These are phyloP conservation scores for Camelina laxa DNA, from an alignment of 345 rosid genomes.

Conservation along the genomic window DNA sequence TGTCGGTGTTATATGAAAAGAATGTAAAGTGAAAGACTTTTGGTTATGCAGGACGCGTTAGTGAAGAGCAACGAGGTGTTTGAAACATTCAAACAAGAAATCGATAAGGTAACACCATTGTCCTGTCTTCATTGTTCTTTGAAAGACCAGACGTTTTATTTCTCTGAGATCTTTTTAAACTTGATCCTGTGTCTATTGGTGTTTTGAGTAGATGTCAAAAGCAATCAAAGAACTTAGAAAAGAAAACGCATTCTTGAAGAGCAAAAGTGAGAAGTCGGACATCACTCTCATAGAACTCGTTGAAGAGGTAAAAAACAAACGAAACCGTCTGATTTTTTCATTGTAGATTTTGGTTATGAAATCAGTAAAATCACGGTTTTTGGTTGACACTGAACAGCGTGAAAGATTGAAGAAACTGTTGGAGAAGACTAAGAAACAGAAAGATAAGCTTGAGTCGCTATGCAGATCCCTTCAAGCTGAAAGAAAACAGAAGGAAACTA, in stretches of 20 bases:
- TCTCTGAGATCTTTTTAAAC: not conserved
- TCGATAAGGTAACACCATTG: constrained; percentile 68
- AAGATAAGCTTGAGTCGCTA: constrained; percentile 84
- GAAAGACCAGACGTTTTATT: not conserved
- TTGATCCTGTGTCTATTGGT: not conserved
- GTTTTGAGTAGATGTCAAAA: constrained; percentile 73
- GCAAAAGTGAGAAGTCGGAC: constrained; percentile 85
- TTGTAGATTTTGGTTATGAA: not conserved
- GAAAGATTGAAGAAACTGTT: constrained; percentile 75
- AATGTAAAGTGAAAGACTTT: not conserved
- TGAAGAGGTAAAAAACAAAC: constrained; percentile 66
- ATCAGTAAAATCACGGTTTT: not conserved
- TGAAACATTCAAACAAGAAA: constrained; percentile 92
- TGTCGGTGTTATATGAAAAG: not conserved
- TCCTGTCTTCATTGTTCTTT: constrained; percentile 1
- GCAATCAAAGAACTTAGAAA: constrained; percentile 83
- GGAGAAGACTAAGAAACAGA: constrained; percentile 91
- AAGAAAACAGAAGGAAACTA: constrained; percentile 62
- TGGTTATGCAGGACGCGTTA: constrained; percentile 81
- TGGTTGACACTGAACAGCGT: constrained; percentile 52
- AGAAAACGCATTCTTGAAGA: constrained; percentile 85
- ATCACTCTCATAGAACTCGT: constrained; percentile 76
- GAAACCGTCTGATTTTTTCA: not conserved
- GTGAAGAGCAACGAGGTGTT: constrained; percentile 92
- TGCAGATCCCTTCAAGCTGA: constrained; percentile 96